Evolutionary conservation across 257 asterid genomes (phyloP), one percentile per base, ranked within the genome.

Genomic region (Orobanche coerulescens): DNA sequence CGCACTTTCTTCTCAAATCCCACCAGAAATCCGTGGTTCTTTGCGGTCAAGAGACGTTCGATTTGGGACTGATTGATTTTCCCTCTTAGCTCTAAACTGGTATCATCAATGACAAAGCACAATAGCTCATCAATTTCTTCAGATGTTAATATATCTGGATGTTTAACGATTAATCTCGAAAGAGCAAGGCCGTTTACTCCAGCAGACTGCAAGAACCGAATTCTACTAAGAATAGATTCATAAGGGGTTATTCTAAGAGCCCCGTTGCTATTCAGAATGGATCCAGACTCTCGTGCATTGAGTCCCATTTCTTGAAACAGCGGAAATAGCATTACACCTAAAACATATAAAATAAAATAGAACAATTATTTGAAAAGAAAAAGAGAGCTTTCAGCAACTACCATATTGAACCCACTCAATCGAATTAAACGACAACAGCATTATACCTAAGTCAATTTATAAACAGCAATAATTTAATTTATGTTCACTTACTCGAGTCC

Each of bases 251-350:
- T 57, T 24, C 70, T 71, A 62, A 90, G 75, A 54, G 70, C 73
- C 1, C 78, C 34, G 67, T 87, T 76, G 4, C 52, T 59, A 16
- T 46, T 58, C 68, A 90, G 49, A 70, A 90, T 71, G 2, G 82
- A 61, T 72, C 80, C 91, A n/a, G 81, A 78, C 16, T 84, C 87
- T 34, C 65, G 76, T 65, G 71, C 87, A 15, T 66, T 77, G 64
- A 90, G 75, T 0, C 97, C 94, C 64, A 87, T 62, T 71, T 80
- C 85, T 65, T 59, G 96, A 61, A 87, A 80, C 57, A 87, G 64
- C 2, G 82, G 61, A 44, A 70, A 77, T 15, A 84, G 61, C 83
- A 62, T 60, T 51, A 72, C 10, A 66, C 81, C 97, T 86, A 76
- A 58, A 24, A 52, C 20, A 24, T 1, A 47, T 0, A 36, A 36